Percentiles rank a stretch among this genome's conserved stretches.
Evolutionary conservation across 352 stramenopile genomes (phyloP).

Genomic region (Elongisporangium senticosum): DNA sequence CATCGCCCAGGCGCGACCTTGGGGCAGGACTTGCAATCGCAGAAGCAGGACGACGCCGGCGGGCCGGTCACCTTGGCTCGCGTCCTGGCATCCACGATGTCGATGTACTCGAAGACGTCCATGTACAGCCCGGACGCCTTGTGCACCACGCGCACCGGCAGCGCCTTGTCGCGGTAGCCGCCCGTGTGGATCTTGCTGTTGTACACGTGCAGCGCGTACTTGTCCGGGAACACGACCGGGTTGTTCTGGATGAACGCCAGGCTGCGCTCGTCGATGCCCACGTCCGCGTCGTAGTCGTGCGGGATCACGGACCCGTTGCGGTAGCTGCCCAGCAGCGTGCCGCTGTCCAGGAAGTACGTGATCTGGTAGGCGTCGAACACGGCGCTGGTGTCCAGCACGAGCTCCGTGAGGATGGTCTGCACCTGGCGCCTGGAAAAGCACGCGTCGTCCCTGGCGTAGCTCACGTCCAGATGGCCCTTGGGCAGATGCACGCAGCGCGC

Average conservation of each 20-base stretch:
- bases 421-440: too few species aligned
- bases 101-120: slow-evolving; percentile 27
- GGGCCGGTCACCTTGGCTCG: too few species aligned
- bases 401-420: too few species aligned
- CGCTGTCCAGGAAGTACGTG: slow-evolving; percentile 23
- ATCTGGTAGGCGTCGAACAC: slow-evolving; percentile 18
- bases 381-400: slow-evolving; percentile 12
- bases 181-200: slow-evolving; percentile 10
- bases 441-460: too few species aligned
- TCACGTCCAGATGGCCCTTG: too few species aligned
- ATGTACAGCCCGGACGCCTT: slow-evolving; percentile 17
- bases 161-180: slow-evolving; percentile 10
- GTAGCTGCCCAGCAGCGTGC: slow-evolving; percentile 17
- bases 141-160: slow-evolving; percentile 18
- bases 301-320: slow-evolving; percentile 20
- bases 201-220: slow-evolving; percentile 16
- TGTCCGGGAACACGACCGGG: slow-evolving; percentile 10
- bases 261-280: slow-evolving; percentile 11
- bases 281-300: slow-evolving; percentile 22
- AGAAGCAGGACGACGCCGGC: too few species aligned
- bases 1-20: too few species aligned
- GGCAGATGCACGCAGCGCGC: too few species aligned
- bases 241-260: slow-evolving; percentile 10
- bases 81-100: slow-evolving; percentile 4
- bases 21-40: too few species aligned